phyloP scores from a whole-genome alignment of 140 eudicot genomes.

The Stevia rebaudiana region DNA sequence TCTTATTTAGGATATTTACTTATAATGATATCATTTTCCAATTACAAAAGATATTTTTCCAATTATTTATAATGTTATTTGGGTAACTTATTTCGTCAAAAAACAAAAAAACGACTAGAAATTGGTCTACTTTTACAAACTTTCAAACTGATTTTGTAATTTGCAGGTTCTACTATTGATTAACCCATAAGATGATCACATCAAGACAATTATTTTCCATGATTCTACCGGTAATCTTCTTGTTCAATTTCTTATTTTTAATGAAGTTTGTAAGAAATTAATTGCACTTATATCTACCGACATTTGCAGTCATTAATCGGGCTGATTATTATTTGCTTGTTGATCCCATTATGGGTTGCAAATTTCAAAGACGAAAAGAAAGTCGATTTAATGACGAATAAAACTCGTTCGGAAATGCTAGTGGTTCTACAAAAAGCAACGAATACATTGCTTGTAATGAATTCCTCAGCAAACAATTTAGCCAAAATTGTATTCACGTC shows the following conservation, averaged over 20 bases:
- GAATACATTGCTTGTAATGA: constrained; percentile 24
- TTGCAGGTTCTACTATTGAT: background rate
- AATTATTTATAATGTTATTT: background rate
- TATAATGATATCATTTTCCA: background rate
- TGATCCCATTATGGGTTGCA: constrained; percentile 31
- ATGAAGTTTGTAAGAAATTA: background rate
- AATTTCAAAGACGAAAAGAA: constrained; percentile 17
- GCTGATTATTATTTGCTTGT: constrained; percentile 25
- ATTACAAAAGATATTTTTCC: background rate
- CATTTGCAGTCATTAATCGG: constrained; percentile 23
- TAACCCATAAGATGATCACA: background rate
- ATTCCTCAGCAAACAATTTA: constrained; percentile 32
- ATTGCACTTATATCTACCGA: background rate
- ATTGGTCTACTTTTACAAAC: background rate
- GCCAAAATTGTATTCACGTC: constrained; percentile 19
- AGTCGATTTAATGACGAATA: constrained; percentile 10
- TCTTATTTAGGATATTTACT: background rate
- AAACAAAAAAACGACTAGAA: background rate
- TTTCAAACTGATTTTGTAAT: constrained; percentile 1
- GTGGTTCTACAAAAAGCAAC: constrained; percentile 16
- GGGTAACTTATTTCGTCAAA: background rate
- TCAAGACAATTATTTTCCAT: constrained; percentile 11
- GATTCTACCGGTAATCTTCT: constrained; percentile 23
- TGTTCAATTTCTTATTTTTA: background rate
- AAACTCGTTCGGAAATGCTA: constrained; percentile 24